phyloP scores from a whole-genome alignment of 2,329 filamentous ascomycete genomes.

The Neocatenulostroma microsporum region DNA sequence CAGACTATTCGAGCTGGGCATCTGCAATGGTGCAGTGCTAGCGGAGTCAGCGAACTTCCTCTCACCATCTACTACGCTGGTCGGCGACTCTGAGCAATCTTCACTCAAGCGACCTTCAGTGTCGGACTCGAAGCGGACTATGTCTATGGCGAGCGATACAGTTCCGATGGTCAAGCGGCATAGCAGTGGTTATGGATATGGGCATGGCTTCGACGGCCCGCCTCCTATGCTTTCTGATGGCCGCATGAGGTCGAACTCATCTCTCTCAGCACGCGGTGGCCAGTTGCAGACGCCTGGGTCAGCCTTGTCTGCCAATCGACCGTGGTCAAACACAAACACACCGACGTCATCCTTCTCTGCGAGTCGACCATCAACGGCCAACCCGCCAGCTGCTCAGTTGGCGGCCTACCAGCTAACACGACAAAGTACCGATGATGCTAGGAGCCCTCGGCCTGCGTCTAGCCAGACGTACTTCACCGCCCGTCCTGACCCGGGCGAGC shows the following conservation, averaged over 20 bases:
- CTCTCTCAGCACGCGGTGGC: constrained; percentile 40
- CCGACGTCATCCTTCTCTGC: constrained; percentile 38
- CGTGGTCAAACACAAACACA: constrained; percentile 38
- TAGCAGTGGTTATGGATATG: constrained; percentile 55
- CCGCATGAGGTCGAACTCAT: constrained; percentile 51
- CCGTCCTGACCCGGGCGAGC: constrained; percentile 15
- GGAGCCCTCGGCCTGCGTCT: constrained; percentile 23
- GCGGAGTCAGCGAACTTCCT: constrained; percentile 53
- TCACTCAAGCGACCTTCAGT: constrained; percentile 36
- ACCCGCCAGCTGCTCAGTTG: constrained; percentile 14
- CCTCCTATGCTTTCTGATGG: constrained; percentile 17
- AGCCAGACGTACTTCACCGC: constrained; percentile 27
- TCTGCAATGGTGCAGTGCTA: constrained; percentile 65
- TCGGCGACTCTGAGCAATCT: constrained; percentile 27
- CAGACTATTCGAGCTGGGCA: constrained; percentile 60
- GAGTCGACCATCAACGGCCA: constrained; percentile 29
- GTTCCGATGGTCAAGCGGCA: constrained; percentile 42
- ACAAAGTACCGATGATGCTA: constrained; percentile 19
- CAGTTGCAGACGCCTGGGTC: constrained; percentile 35
- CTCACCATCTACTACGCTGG: constrained; percentile 40
- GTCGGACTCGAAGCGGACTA: constrained; percentile 33
- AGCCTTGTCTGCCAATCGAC: constrained; percentile 27
- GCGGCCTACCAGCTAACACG: constrained; percentile 13
- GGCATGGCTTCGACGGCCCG: constrained; percentile 21
- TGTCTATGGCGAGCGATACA: constrained; percentile 29